Evolutionary conservation across 2,329 filamentous ascomycete genomes (phyloP), one percentile per base, ranked within the genome.

Genomic region (Penicillium sp.): DNA sequence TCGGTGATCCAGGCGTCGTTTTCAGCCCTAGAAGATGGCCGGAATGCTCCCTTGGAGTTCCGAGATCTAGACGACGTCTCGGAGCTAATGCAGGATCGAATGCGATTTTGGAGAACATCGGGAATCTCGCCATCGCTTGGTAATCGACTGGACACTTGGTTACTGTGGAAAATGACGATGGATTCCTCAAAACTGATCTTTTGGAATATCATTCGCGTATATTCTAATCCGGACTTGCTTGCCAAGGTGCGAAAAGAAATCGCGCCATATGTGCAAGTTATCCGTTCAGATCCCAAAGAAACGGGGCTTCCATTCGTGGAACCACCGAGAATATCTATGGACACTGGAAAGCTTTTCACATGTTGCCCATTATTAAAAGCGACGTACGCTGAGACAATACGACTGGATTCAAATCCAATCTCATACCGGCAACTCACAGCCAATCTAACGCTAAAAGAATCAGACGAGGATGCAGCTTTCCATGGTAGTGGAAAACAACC

Each of bases 151-250:
- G 78, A 82, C 55, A 63, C 80, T n/a, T 74, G 74, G n/a, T 63
- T 83, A 7, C 66, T 83, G 23, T 84, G 81, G 81, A 79, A 79
- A 9, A 70, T 80, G 64, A 79, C 81, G 61, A 78, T 77, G 16
- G 82, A 84, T 60, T 74, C 78, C 5, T 78, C 78, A 51, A 73
- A 75, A 3, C 66, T 83, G 54, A 72, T 77, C n/a, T 81, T 80
- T 63, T 82, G 80, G 79, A 74, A 77, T 59, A 60, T 81, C 8
- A 66, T 78, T 24, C 75, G 78, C 49, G 73, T 82, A 40, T 73
- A 76, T 54, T 67, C 74, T 1, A 72, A 73, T 14, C 68, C 71
- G 2, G 64, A 64, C 0, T 69, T 81, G 14, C 62, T 78, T 18
- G 63, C 70, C 14, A 68, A 74, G 8, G 70, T 82, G 18, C 70